Evolutionary conservation across 768 basidiomycete genomes (phyloP).

Genomic region (Termitomyces sp.): DNA sequence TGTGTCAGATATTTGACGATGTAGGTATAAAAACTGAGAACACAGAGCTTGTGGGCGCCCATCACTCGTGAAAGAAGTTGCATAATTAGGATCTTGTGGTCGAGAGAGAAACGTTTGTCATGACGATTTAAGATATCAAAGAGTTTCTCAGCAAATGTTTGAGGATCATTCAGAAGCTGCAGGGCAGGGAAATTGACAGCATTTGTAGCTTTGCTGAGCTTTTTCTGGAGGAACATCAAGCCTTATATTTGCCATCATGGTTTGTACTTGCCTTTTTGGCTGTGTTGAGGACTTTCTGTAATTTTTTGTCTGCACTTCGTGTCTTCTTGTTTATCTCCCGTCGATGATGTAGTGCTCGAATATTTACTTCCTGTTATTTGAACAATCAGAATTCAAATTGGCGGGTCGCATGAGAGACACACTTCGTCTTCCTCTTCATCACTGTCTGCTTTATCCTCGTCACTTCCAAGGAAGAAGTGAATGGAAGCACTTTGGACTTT

Average conservation of each 20-base stretch:
- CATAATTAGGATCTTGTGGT: slow-evolving; percentile 97
- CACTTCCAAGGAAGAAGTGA: slow-evolving; percentile 94
- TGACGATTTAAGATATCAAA: slow-evolving; percentile 78
- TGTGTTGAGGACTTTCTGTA: slow-evolving; percentile 63
- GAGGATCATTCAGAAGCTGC: slow-evolving; percentile 90
- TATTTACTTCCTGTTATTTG: slow-evolving; percentile 48
- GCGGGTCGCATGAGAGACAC: neutral
- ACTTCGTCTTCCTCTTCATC: slow-evolving; percentile 67
- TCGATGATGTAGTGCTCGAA: slow-evolving; percentile 75
- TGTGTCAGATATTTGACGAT: slow-evolving; percentile 90
- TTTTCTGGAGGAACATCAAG: slow-evolving; percentile 23
- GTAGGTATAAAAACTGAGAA: slow-evolving; percentile 94
- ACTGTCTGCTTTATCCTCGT: slow-evolving; percentile 68
- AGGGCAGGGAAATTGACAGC: slow-evolving; percentile 84
- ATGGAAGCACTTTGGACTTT: slow-evolving; percentile 94
- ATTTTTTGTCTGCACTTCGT: slow-evolving; percentile 72
- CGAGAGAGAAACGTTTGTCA: slow-evolving; percentile 93
- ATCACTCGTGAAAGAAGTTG: slow-evolving; percentile 92
- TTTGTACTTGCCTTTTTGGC: slow-evolving; percentile 59
- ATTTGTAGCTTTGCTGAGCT: slow-evolving; percentile 21
- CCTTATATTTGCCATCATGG: neutral
- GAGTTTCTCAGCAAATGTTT: slow-evolving; percentile 91
- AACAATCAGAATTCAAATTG: neutral
- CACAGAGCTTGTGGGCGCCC: slow-evolving; percentile 87
- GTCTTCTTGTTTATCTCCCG: slow-evolving; percentile 94